Evolutionary conservation across 208 protist genomes (phyloP), one percentile per base, ranked within the genome.

Genomic region (Trypanosoma lewisi): DNA sequence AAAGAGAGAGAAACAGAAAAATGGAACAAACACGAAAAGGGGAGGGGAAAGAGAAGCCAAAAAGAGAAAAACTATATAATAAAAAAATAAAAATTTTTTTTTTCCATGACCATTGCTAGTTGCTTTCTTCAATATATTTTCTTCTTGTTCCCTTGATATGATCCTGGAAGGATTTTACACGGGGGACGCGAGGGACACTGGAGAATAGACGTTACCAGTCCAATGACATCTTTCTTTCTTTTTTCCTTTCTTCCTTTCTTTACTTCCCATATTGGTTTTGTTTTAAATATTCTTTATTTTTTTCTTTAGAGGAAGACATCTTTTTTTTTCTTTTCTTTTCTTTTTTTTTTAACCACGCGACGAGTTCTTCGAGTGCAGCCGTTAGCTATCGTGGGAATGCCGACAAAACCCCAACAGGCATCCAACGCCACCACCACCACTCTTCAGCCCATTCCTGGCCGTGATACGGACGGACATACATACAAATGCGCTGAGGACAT

Each of bases 401-500:
- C 50, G 28, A 8, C n/a, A 39, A 39, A 11, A 34, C 11, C 12
- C 14, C 21, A 45, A 19, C 7, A 30, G 0, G 39, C 41, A 14
- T n/a, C 19, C 23, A 47, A 34, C 33, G 39, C 31, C 6, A 36
- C 19, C 23, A 47, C 19, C 33, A 51, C 31, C 6, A 36, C 36
- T 0, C 19, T 16, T n/a, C 4, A 41, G 17, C 57, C 73, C 34
- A 92, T 91, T 69, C 39, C 60, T 53, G 88, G 88, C 27, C n/a
- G 53, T 42, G 85, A 91, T 66, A 92, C 77, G 17, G 67, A 87
- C 6, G 88, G 88, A 2, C 67, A 64, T 21, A 44, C 2, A 17
- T 95, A 93, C 70, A 60, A 57, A 19, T 84, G 65, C 37, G 69
- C 74, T 0, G 80, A 92, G 11, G 78, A 79, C 12, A 82, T 95